Percentiles rank a stretch among this genome's conserved stretches.
Conservation (phyloP, 352 stramenopile genomes). For the Phytophthora capsici region DNA sequence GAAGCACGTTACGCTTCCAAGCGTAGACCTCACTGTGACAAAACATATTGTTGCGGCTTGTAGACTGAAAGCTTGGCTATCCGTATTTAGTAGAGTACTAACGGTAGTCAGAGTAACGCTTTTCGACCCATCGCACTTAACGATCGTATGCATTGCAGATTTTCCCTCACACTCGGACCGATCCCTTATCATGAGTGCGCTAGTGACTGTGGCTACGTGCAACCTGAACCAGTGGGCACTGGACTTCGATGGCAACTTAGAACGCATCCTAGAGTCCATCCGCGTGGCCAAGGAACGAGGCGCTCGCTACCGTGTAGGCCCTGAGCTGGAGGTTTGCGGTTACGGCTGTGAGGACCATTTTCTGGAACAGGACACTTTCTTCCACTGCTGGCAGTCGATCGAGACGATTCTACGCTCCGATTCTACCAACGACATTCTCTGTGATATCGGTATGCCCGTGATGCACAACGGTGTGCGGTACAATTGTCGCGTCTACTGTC, state of each 20-base stretch:
- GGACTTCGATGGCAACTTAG: slow-evolving; percentile 98
- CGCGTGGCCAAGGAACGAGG: slow-evolving; percentile 84
- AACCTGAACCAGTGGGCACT: slow-evolving; percentile 99
- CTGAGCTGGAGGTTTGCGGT: slow-evolving; percentile 97
- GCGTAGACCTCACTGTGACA: too few relatives aligned
- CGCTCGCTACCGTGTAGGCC: slow-evolving; percentile 94
- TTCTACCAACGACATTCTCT: slow-evolving; percentile 94
- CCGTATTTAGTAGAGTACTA: too few relatives aligned
- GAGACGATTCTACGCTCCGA: slow-evolving; percentile 85
- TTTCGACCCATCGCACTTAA: too few relatives aligned
- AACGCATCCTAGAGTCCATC: slow-evolving; percentile 93
- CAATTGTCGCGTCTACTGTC: slow-evolving; percentile 97
- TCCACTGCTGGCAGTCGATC: slow-evolving; percentile 97
- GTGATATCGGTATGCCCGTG: slow-evolving; percentile 98
- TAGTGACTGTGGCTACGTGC: slow-evolving; percentile 97
- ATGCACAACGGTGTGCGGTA: slow-evolving; percentile 96
- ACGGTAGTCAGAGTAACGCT: too few relatives aligned
- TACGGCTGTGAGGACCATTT: slow-evolving; percentile 99
- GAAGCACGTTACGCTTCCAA: too few relatives aligned
- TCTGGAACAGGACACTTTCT: slow-evolving; percentile 98
- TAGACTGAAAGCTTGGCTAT: too few relatives aligned
- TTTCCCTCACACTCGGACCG: too few relatives aligned
- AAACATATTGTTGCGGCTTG: too few relatives aligned
- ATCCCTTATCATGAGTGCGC: slow-evolving; percentile 63
- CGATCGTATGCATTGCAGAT: too few relatives aligned